Percentiles rank a stretch among this genome's conserved stretches.
Conservation (phyloP, 257 asterid species). For the Paraleonurus japonicus region DNA sequence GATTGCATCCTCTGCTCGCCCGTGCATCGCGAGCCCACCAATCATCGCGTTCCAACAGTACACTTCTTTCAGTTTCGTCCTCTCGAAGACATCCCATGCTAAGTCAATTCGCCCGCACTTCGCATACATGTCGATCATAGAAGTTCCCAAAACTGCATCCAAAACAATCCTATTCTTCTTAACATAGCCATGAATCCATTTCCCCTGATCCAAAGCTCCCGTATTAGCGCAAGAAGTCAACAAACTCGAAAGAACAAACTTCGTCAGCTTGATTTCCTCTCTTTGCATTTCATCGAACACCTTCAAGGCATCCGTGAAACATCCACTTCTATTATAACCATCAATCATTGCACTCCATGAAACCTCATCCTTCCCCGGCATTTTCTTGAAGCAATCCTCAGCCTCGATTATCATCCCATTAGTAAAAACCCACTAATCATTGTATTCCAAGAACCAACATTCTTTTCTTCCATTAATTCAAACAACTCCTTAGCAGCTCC, state of each 20-base stretch:
- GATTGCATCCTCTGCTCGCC: constrained; percentile 49
- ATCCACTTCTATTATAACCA: constrained; percentile 36
- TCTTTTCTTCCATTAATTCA: constrained; percentile 32
- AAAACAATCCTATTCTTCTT: constrained; percentile 26
- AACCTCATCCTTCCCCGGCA: constrained; percentile 43
- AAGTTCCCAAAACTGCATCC: constrained; percentile 42
- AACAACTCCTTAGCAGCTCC: constrained; percentile 33
- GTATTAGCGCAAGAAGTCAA: constrained; percentile 48
- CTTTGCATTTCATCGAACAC: constrained; percentile 46
- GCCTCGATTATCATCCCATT: constrained; percentile 44
- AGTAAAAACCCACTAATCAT: constrained; percentile 39
- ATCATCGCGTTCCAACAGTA: constrained; percentile 62
- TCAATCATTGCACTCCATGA: constrained; percentile 56
- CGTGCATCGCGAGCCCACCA: constrained; percentile 56
- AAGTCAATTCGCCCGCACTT: constrained; percentile 55
- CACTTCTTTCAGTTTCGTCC: constrained; percentile 26
- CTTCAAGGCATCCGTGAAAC: constrained; percentile 42
- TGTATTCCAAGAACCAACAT: constrained; percentile 44
- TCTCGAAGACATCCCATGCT: constrained; percentile 43
- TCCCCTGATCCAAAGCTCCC: constrained; percentile 50
- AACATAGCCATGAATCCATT: constrained; percentile 46
- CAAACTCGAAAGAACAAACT: constrained; percentile 34
- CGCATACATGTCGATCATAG: constrained; percentile 55
- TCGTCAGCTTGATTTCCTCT: constrained; percentile 24
- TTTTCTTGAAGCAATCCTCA: constrained; percentile 32